Base-by-base conservation (phyloP, 768 basidiomycete genomes). In the Clitopilus passeckerianus region DNA sequence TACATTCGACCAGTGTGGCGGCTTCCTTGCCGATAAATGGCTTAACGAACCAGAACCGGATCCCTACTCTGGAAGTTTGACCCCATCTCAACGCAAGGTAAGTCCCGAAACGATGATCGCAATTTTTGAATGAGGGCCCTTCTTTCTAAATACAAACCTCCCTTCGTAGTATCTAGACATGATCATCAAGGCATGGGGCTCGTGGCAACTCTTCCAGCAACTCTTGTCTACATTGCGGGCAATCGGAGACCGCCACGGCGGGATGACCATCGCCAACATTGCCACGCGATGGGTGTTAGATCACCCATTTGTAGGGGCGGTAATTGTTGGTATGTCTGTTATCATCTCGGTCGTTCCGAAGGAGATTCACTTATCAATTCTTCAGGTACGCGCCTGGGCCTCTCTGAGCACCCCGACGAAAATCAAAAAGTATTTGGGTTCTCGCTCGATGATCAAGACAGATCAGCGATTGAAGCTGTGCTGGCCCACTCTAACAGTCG, bases 211-310 rank as follows among this genome's bases (percentile, higher is more conserved):
- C 24, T 92, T 93, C 71, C 91, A 92, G 66, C 66, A 72, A 0
- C 79, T 93, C 0, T 73, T 93, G 43, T 57, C 67, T 20, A 79
- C 81, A 41, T 77, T 93, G 33, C 81, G 84, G 20, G 66, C 63
- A n/a, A 80, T 93, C 58, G 91, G 84, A 3, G 81, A 88, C 74
- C 82, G 80, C 22, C 86, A 91, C 69, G 80, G 78, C 20, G 81
- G 82, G 10, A 73, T 77, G 52, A 89, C 85, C 71, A 85, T 93
- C 35, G 83, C 91, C 57, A 92, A 92, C 67, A 75, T 93, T 37
- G 90, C 91, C 33, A 87, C 85, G 1, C 85, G 91, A 15, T 93
- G 91, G 91, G 87, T 92, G 0, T 77, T 93, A 20, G 89, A 93
- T 73, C 89, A 92, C 56, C 66, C 73, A 1, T 88, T 81, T 63